phyloP scores from a whole-genome alignment of 257 asterid genomes.

The Solanum commersonii region DNA sequence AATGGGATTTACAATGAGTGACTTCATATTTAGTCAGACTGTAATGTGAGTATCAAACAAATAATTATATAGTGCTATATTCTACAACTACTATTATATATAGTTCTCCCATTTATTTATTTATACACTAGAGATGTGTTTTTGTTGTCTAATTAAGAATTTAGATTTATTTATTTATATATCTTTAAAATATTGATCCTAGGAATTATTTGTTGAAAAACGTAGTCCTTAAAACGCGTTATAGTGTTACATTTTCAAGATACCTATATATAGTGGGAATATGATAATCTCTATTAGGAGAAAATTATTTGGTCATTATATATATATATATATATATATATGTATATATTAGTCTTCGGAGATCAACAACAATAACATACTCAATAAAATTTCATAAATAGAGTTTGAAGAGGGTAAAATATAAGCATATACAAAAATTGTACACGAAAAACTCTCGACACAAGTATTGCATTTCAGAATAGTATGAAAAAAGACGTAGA shows the following conservation, averaged over 20 bases:
- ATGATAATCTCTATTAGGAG: slow-evolving; percentile 12
- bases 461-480: neutral
- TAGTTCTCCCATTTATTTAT: neutral
- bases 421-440: neutral
- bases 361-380: neutral
- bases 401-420: neutral
- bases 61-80: neutral
- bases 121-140: neutral
- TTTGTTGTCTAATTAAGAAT: neutral
- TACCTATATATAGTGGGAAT: slow-evolving; percentile 5
- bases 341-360: neutral
- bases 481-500: neutral
- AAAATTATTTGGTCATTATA: slow-evolving; percentile 16
- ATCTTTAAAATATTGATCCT: neutral
- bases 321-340: neutral
- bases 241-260: slow-evolving; percentile 41
- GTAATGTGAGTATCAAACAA: neutral
- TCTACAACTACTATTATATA: neutral
- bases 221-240: slow-evolving; percentile 53
- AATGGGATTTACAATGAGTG: neutral
- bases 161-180: neutral
- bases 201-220: slow-evolving; percentile 36
- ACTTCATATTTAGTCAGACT: neutral
- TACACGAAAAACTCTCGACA: neutral
- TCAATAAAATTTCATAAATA: neutral